phyloP scores from a whole-genome alignment of 192 early-diverging fungal species.

The Coemansia sp. region DNA sequence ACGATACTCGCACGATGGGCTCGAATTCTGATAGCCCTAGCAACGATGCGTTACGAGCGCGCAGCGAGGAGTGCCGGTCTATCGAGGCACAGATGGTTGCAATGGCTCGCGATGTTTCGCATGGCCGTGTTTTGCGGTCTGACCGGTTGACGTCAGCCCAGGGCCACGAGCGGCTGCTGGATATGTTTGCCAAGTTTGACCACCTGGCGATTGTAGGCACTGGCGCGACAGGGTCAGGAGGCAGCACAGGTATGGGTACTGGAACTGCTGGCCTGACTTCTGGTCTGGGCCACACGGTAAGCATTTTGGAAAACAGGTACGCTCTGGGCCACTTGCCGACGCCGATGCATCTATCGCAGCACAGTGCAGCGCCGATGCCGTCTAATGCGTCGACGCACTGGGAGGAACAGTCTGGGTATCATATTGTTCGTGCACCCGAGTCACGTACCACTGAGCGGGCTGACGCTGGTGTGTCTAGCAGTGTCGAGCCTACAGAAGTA shows the following conservation, averaged over 20 bases:
- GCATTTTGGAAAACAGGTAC: not conserved
- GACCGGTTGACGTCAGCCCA: slow-evolving; percentile 7
- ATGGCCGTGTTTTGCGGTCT: slow-evolving; percentile 12
- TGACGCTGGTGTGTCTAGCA: slow-evolving; percentile 13
- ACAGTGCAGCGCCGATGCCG: slow-evolving; percentile 4
- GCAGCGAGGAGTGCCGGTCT: slow-evolving; percentile 15
- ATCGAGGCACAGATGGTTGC: slow-evolving; percentile 8
- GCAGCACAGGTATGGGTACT: not conserved
- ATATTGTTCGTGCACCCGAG: not conserved
- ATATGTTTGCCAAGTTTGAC: slow-evolving; percentile 41
- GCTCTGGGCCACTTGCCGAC: not conserved
- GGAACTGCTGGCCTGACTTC: not conserved
- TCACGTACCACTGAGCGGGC: slow-evolving; percentile 3
- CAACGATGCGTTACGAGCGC: not conserved
- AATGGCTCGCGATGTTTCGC: slow-evolving; percentile 14
- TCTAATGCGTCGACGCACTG: slow-evolving; percentile 25
- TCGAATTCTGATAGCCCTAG: slow-evolving; percentile 6
- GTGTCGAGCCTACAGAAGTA: slow-evolving; percentile 17
- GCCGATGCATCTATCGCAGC: slow-evolving; percentile 13
- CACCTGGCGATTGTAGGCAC: slow-evolving; percentile 33
- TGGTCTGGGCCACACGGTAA: not conserved
- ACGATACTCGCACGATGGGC: slow-evolving; percentile 10
- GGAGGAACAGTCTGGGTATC: slow-evolving; percentile 13
- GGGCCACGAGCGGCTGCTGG: slow-evolving; percentile 24
- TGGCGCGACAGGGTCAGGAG: not conserved